Evolutionary conservation across 2,329 filamentous ascomycete species (phyloP).

Genomic region (Alternaria tenuissima): DNA sequence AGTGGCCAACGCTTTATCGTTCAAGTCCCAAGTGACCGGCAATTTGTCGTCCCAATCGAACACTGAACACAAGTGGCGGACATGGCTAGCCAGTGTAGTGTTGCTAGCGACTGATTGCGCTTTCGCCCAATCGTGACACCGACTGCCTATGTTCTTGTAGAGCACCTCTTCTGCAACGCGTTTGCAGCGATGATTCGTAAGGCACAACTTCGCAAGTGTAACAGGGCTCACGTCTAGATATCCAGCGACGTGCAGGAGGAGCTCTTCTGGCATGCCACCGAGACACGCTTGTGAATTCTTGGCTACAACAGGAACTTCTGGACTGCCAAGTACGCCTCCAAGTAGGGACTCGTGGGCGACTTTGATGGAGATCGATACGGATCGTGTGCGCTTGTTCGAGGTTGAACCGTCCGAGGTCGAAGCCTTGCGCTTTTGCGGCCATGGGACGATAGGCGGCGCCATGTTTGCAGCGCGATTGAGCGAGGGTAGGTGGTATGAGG

Average conservation of each 20-base stretch:
- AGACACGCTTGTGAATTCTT: slow-evolving; percentile 12
- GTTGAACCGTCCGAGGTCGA: not conserved
- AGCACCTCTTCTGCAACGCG: slow-evolving; percentile 10
- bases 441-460: not conserved
- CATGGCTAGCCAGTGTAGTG: not conserved
- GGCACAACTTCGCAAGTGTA: slow-evolving; percentile 8
- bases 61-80: not conserved
- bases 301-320: not conserved
- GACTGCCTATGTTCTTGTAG: not conserved
- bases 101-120: not conserved
- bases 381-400: not conserved
- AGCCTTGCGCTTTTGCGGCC: slow-evolving; percentile 11
- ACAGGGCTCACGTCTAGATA: not conserved
- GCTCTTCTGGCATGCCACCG: slow-evolving; percentile 13
- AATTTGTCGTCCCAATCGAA: not conserved
- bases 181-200: slow-evolving; percentile 8
- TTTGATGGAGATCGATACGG: slow-evolving; percentile 1
- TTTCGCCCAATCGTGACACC: not conserved
- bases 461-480: not conserved
- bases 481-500: not conserved
- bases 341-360: not conserved
- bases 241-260: slow-evolving; percentile 5
- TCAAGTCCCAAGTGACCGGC: no score
- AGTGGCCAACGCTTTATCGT: no score
- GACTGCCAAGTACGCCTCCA: not conserved